Evolutionary conservation across 208 protist species (phyloP).

Genomic region (Trypanosoma rangeli): DNA sequence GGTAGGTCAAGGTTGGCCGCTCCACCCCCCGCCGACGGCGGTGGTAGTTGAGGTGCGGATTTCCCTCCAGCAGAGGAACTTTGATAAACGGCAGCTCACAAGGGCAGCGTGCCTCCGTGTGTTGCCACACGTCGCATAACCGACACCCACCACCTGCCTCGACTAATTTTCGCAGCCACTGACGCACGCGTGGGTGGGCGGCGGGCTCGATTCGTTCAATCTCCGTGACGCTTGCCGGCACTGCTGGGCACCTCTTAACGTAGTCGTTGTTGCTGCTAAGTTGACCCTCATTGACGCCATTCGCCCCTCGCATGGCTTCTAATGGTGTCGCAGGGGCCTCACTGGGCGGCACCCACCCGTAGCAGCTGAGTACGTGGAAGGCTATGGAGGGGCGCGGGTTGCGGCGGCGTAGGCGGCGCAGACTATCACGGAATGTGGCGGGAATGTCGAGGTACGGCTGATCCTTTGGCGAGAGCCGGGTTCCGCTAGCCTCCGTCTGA

Average conservation of each 20-base stretch:
- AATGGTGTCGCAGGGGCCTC: conserved; percentile 11
- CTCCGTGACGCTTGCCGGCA: conserved; percentile 46
- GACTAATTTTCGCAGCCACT: conserved; percentile 61
- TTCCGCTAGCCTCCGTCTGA: conserved; percentile 49
- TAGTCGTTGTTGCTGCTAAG: conserved; percentile 29
- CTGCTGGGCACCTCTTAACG: conserved; percentile 23
- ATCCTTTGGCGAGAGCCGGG: conserved; percentile 43
- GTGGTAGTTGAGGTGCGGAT: conserved; percentile 1
- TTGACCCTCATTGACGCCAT: conserved; percentile 13
- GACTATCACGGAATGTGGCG: conserved; percentile 61
- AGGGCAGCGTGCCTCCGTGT: conserved; percentile 64
- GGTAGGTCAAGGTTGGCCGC: conserved; percentile 33
- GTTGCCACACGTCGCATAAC: conserved; percentile 75
- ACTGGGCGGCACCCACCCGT: conserved; percentile 41
- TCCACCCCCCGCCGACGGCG: conserved; percentile 13
- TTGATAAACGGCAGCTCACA: conserved; percentile 72
- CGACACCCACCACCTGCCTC: conserved; percentile 63
- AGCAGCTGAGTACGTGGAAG: conserved; percentile 65
- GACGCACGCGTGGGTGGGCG: conserved; percentile 67
- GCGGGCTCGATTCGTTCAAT: conserved; percentile 53
- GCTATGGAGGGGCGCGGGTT: conserved; percentile 62
- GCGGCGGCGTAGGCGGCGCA: conserved; percentile 70
- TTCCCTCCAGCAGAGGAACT: conserved; percentile 15
- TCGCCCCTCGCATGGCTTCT: conserved; percentile 30
- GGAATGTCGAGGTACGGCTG: conserved; percentile 57